Conservation (phyloP, 768 basidiomycete genomes). For the Amanita pallidorosea region DNA sequence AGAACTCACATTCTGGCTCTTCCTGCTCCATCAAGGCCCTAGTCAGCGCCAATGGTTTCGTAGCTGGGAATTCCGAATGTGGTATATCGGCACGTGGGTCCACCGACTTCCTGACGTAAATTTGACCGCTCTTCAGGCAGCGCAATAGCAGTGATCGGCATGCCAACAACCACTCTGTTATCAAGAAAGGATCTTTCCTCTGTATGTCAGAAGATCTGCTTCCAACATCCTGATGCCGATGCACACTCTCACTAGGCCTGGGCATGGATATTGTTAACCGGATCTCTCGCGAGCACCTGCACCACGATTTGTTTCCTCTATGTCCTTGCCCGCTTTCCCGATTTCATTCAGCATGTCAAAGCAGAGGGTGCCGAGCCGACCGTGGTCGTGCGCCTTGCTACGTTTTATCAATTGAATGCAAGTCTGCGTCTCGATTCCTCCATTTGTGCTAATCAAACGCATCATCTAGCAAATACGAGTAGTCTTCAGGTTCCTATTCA, state of each 20-base stretch:
- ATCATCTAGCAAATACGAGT: slow-evolving; percentile 50
- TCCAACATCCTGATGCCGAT: slow-evolving; percentile 3
- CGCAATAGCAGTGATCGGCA: slow-evolving; percentile 49
- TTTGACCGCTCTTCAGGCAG: slow-evolving; percentile 35
- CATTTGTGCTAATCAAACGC: neutral
- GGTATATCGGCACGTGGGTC: slow-evolving; percentile 48
- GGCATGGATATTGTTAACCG: slow-evolving; percentile 69
- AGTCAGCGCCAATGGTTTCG: slow-evolving; percentile 66
- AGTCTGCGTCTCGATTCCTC: slow-evolving; percentile 14
- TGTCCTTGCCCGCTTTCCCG: slow-evolving; percentile 60
- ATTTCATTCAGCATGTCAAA: slow-evolving; percentile 61
- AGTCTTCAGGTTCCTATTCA: slow-evolving; percentile 66
- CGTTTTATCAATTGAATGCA: slow-evolving; percentile 74
- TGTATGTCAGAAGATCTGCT: slow-evolving; percentile 23
- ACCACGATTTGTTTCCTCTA: slow-evolving; percentile 66
- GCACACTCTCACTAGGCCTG: slow-evolving; percentile 34
- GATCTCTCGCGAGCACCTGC: slow-evolving; percentile 50
- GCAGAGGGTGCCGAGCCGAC: slow-evolving; percentile 63
- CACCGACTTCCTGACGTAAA: neutral
- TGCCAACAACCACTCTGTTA: slow-evolving; percentile 61
- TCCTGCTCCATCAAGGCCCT: slow-evolving; percentile 70
- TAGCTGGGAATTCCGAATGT: slow-evolving; percentile 67
- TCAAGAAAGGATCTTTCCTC: slow-evolving; percentile 47
- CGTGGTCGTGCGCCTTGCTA: slow-evolving; percentile 63
- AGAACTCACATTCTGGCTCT: slow-evolving; percentile 80